Base-by-base conservation (phyloP, 1,284 basidiomycete genomes). In the Trichosporon ovoides region DNA sequence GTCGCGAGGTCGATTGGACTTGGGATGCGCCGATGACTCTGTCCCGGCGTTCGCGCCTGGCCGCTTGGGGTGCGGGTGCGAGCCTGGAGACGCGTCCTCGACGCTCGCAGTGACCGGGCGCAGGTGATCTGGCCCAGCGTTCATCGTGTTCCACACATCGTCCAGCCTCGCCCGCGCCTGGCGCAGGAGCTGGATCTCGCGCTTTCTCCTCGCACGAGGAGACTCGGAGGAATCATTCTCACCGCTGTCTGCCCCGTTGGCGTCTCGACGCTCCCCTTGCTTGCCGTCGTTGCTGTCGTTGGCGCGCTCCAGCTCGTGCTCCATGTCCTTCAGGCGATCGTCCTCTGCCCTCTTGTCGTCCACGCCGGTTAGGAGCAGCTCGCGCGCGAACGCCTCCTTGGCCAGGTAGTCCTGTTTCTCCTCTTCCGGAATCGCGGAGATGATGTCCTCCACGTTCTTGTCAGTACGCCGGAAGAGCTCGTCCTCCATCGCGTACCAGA, bases 381-480 rank as follows among this genome's bases (percentile, higher is more conserved):
- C 14, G 24, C 43, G 43, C 22, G 43, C 43, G n/a, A 48, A 48
- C 13, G 12, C 13, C 24, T 48, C 43, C 14, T 48, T 48, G 14
- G 24, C 22, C 24, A 48, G 13, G 43, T 48, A 48, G 16, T 48
- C 43, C 24, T 48, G 11, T 22, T 48, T 24, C 16, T 48, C 43
- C 43, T 48, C 43, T 22, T 48, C 43, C 3, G 43, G 43, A 16
- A 48, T 48, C 22, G 43, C 43, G 14, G 16, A 9, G 43, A 48
- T 48, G 43, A 48, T 48, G 43, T 48, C 43, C 24, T 48, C 43
- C 9, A 48, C 43, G 43, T 48, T 48, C 43, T 48, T 48, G 43
- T 48, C 43, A 9, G 43, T 48, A 16, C 43, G 43, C 24, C 43
- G 43, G 43, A 48, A 48, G 9, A 48, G 43, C 43, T 48, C 43